A percentile compares a stretch with the other conserved stretches of the same genome.
phyloP scores from a whole-genome alignment of 1,284 basidiomycete genomes.

The Ceratobasidium sp. region DNA sequence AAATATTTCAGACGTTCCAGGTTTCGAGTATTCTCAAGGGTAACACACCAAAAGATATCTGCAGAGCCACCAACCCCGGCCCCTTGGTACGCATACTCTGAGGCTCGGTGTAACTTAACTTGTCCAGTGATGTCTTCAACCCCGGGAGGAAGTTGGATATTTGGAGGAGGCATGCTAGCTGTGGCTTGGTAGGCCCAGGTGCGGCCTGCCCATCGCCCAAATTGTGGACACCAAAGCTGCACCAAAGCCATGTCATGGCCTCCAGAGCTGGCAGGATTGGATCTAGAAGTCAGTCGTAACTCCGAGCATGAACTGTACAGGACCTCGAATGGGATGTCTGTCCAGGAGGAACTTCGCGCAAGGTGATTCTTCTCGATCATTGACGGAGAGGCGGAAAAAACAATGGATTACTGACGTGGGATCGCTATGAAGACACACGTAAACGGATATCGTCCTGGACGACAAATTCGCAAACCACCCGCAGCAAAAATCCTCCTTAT shows the following conservation, averaged over 20 bases:
- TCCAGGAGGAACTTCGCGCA: no score
- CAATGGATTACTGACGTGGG: neutral
- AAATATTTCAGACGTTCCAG: no score
- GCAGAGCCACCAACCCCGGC: slow-evolving; percentile 36
- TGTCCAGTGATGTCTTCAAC: slow-evolving; percentile 22
- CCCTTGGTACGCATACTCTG: slow-evolving; percentile 4
- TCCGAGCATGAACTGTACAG: slow-evolving; percentile 19
- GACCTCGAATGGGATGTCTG: neutral
- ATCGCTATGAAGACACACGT: neutral
- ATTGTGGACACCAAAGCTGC: no score
- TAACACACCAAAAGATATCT: slow-evolving; percentile 27
- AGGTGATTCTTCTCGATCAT: neutral
- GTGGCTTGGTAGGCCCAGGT: neutral
- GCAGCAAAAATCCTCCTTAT: neutral
- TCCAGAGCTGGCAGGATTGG: neutral
- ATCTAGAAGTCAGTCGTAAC: slow-evolving; percentile 25
- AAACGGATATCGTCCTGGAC: neutral
- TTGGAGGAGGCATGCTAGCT: neutral
- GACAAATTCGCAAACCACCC: neutral
- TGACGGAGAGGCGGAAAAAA: neutral
- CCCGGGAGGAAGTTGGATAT: neutral
- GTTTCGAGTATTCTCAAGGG: neutral
- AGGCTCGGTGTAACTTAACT: neutral
- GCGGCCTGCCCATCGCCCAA: neutral
- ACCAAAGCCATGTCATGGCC: neutral